These are phyloP conservation scores for Epichloe baconii DNA, from an alignment of 2,329 filamentous ascomycete genomes.

Conservation along the genomic window DNA sequence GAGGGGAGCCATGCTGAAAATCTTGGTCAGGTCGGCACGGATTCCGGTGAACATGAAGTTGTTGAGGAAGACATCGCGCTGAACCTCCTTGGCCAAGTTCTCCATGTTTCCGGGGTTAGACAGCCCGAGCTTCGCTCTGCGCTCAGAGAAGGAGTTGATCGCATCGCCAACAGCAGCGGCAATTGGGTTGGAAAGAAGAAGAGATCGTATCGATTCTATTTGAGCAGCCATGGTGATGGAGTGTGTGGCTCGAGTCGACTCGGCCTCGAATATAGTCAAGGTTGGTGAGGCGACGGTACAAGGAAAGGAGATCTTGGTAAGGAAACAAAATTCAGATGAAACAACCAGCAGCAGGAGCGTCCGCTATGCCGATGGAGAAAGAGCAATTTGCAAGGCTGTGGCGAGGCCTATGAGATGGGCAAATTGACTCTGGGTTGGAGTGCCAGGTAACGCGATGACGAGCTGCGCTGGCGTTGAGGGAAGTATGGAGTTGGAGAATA, in stretches of 20 bases:
- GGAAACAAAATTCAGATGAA: neutral
- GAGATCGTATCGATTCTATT: constrained; percentile 42
- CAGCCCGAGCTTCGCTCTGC: constrained; percentile 77
- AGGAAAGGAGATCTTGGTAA: neutral
- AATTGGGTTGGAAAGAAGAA: constrained; percentile 64
- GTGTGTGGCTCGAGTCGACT: constrained; percentile 11
- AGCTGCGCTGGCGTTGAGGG: constrained; percentile 14
- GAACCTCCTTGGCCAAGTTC: constrained; percentile 77
- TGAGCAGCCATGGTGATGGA: constrained; percentile 36
- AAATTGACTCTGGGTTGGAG: constrained; percentile 13
- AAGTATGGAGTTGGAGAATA: constrained; percentile 17
- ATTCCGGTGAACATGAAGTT: constrained; percentile 96
- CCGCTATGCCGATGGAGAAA: constrained; percentile 2
- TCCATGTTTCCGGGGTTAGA: constrained; percentile 89
- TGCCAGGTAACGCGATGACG: constrained; percentile 20
- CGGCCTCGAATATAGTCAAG: constrained; percentile 10
- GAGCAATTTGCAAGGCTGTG: constrained; percentile 11
- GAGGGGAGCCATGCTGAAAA: constrained; percentile 82
- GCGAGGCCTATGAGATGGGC: constrained; percentile 10
- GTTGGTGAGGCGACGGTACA: neutral
- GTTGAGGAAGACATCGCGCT: constrained; percentile 90
- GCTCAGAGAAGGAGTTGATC: constrained; percentile 69
- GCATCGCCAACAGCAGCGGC: constrained; percentile 58
- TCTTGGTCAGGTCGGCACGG: constrained; percentile 91
- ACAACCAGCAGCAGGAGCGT: constrained; percentile 1